Evolutionary conservation across 768 basidiomycete genomes (phyloP), one percentile per base, ranked within the genome.

Genomic region (Obba rivulosa): DNA sequence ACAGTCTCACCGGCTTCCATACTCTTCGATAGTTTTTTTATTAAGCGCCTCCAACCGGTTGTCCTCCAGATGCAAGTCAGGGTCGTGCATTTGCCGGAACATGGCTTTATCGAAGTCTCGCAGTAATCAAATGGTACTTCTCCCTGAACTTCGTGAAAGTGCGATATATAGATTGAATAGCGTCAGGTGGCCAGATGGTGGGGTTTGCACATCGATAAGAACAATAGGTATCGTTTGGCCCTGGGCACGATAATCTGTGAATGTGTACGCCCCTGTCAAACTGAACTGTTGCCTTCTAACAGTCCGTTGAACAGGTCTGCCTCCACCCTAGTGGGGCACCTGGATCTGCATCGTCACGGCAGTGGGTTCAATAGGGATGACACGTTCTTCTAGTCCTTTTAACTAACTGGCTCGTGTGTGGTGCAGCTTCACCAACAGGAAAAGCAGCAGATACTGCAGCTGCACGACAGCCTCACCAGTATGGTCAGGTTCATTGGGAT

Each of bases 181-280:
- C 0, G 52, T 64, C 2, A 73, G 54, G 0, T 42, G 43, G n/a
- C 41, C 22, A 0, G 56, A 49, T 2, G 68, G 71, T 11, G 67
- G 70, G 38, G 51, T 53, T 8, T 60, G 61, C 4, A 75, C 64
- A 51, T 75, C 71, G 3, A 75, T 64, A 2, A 75, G 43, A 0
- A 69, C 65, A 18, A 55, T 36, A 0, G 50, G 40, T 1, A 76
- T 59, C 62, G 42, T n/a, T n/a, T n/a, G n/a, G n/a, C n/a, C n/a
- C n/a, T n/a, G n/a, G n/a, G n/a, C n/a, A n/a, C n/a, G n/a, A 48
- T 72, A 74, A 52, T 73, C 70, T 0, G 70, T 73, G 55, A 75
- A 74, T 1, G 68, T 65, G 43, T 72, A 74, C 22, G 69, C 69
- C 0, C 60, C 48, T 7, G 69, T 70, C 2, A 72, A 50, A 3